These are phyloP conservation scores for Leccinum variabile DNA, from an alignment of 1,284 basidiomycete species.

Conservation along the genomic window DNA sequence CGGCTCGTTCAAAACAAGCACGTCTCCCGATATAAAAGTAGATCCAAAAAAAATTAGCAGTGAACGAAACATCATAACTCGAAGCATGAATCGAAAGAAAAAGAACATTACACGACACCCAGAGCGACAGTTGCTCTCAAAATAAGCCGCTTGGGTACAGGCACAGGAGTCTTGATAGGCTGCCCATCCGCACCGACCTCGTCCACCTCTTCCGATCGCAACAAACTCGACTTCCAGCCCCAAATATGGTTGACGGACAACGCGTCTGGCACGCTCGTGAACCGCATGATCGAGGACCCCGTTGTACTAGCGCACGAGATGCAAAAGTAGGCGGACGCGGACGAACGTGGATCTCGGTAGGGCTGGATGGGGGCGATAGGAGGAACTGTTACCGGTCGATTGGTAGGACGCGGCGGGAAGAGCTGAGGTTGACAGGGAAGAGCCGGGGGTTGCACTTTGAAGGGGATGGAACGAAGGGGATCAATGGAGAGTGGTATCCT, in stretches of 20 bases:
- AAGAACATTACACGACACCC: constrained; percentile 58
- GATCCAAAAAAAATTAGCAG: neutral
- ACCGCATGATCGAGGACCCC: constrained; percentile 81
- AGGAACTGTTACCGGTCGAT: constrained; percentile 32
- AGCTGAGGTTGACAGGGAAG: constrained; percentile 24
- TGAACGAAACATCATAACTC: neutral
- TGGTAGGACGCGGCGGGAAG: constrained; percentile 27
- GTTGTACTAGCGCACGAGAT: constrained; percentile 82
- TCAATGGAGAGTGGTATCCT: constrained; percentile 36
- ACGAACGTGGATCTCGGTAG: constrained; percentile 72
- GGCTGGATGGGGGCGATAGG: constrained; percentile 56
- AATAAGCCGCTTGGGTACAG: constrained; percentile 51
- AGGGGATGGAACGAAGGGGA: constrained; percentile 46
- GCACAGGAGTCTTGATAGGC: constrained; percentile 27
- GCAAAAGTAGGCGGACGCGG: constrained; percentile 77
- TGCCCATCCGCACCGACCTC: constrained; percentile 50
- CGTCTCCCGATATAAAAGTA: constrained; percentile 1
- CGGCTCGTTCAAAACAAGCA: neutral
- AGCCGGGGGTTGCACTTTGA: constrained; percentile 41
- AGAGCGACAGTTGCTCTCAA: constrained; percentile 74
- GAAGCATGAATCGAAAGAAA: constrained; percentile 9
- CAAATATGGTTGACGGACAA: constrained; percentile 81
- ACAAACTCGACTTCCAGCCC: constrained; percentile 77
- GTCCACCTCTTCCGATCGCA: constrained; percentile 54
- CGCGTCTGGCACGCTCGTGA: constrained; percentile 82